Evolutionary conservation across 495 filamentous ascomycete genomes (phyloP), one percentile per base, ranked within the genome.

Genomic region (Aspergillus haitiensis): DNA sequence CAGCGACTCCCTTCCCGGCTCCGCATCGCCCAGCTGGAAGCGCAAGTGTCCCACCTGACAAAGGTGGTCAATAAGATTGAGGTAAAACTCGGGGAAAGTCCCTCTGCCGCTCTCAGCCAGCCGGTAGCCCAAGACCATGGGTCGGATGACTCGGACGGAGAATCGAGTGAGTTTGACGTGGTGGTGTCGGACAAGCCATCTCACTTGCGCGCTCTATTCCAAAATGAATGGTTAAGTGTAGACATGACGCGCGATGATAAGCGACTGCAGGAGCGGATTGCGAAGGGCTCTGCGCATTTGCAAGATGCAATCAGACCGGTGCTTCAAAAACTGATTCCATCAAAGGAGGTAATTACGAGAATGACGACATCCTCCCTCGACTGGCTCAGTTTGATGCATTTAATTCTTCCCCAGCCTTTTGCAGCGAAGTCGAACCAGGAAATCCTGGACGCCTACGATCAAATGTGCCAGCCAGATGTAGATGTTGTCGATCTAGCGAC

Each of bases 221-320:
- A 72, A n/a, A 72, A 72, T 52, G 65, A 67, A n/a, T 70, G 64
- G 63, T 59, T 72, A 7, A 66, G 61, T 9, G 59, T 60, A 11
- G 63, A 68, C 11, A 55, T 55, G 5, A 36, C 46, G 4, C 40
- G 48, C 2, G 35, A 58, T 8, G 39, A 59, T 45, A 44, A 46
- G 1, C 59, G 61, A 3, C 37, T 39, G 1, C 54, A 52, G 31
- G 54, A 64, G 11, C 54, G 62, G 1, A 51, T 48, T 37, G 21
- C 31, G 8, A 63, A 58, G 35, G 57, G 18, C 11, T 61, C 61
- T 6, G 44, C 49, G 2, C 58, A 60, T 34, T 47, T 70, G 10
- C 42, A 54, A 3, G 50, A 58, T 4, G 31, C 44, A 5, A 61
- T 58, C 21, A 64, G 58, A 27, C 58, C 55, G 2, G 45, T 54